Evolutionary conservation across 768 basidiomycete genomes (phyloP).

Genomic region (Agaricus subrufescens): DNA sequence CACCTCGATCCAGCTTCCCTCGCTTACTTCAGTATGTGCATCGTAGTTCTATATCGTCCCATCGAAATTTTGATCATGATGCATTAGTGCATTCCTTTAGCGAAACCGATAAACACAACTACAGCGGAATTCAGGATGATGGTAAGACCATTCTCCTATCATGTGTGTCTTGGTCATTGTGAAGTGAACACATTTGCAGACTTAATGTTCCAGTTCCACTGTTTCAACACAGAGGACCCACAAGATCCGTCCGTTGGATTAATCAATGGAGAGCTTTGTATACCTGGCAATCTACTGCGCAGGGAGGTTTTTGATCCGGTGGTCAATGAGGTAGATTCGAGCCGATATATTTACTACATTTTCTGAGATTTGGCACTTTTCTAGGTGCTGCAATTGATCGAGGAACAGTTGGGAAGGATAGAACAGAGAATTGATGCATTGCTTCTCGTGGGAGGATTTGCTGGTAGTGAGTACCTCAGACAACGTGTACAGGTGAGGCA

Average conservation of each 20-base stretch:
- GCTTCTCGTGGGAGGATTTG: slow-evolving; percentile 88
- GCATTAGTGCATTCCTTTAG: slow-evolving; percentile 72
- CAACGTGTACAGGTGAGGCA: slow-evolving; percentile 64
- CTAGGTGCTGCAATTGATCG: slow-evolving; percentile 75
- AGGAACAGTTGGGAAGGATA: slow-evolving; percentile 64
- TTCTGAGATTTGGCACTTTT: neutral
- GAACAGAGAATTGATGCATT: slow-evolving; percentile 77
- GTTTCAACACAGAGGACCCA: slow-evolving; percentile 83
- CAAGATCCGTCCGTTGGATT: slow-evolving; percentile 78
- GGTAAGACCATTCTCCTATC: slow-evolving; percentile 34
- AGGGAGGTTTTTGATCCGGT: slow-evolving; percentile 90
- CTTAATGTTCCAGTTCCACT: slow-evolving; percentile 83
- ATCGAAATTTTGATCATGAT: slow-evolving; percentile 6
- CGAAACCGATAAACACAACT: slow-evolving; percentile 82
- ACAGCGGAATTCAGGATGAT: slow-evolving; percentile 70
- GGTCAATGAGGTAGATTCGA: slow-evolving; percentile 57
- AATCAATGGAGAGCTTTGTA: slow-evolving; percentile 77
- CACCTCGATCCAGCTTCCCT: slow-evolving; percentile 80
- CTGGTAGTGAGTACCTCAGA: slow-evolving; percentile 82
- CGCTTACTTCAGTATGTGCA: slow-evolving; percentile 67
- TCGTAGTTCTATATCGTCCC: neutral
- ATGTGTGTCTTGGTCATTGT: neutral
- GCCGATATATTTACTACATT: slow-evolving; percentile 4
- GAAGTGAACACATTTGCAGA: slow-evolving; percentile 34
- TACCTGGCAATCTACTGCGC: slow-evolving; percentile 76